Evolutionary conservation across 2,329 filamentous ascomycete genomes (phyloP).

Genomic region (Epichloe bromicola): DNA sequence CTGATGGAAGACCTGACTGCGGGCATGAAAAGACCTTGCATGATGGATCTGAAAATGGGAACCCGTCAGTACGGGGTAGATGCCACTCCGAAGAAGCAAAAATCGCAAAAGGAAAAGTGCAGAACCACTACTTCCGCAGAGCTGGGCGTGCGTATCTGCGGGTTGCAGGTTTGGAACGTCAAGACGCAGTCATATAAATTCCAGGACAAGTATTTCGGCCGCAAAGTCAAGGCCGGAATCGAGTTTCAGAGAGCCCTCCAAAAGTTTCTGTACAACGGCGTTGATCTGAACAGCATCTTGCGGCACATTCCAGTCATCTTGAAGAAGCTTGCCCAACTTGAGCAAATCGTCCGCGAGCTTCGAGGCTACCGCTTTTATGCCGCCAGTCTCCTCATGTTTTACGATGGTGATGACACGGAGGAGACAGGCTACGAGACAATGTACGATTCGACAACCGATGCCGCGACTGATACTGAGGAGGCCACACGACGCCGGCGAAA

Average conservation of each 20-base stretch:
- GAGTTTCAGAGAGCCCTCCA: slow-evolving; percentile 85
- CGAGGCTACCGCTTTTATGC: slow-evolving; percentile 90
- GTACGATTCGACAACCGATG: slow-evolving; percentile 45
- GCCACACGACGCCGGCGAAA: slow-evolving; percentile 30
- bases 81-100: slow-evolving; percentile 80
- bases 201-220: slow-evolving; percentile 94
- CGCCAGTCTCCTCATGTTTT: slow-evolving; percentile 86
- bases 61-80: slow-evolving; percentile 94
- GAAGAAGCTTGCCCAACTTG: slow-evolving; percentile 69
- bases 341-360: slow-evolving; percentile 67
- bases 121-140: slow-evolving; percentile 81
- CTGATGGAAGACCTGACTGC: slow-evolving; percentile 89
- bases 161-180: slow-evolving; percentile 91
- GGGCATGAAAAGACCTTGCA: slow-evolving; percentile 91
- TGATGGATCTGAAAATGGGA: slow-evolving; percentile 97
- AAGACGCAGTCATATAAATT: slow-evolving; percentile 79
- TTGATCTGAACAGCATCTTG: slow-evolving; percentile 65
- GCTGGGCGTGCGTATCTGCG: slow-evolving; percentile 85
- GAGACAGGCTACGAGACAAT: slow-evolving; percentile 34
- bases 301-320: slow-evolving; percentile 81
- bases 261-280: slow-evolving; percentile 81
- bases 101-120: slow-evolving; percentile 87
- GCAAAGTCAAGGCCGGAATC: slow-evolving; percentile 70
- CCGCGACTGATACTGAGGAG: slow-evolving; percentile 45
- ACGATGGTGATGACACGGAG: slow-evolving; percentile 65